These are phyloP conservation scores for Simplicillium sp. DNA, from an alignment of 2,329 filamentous ascomycete genomes.

Conservation along the genomic window DNA sequence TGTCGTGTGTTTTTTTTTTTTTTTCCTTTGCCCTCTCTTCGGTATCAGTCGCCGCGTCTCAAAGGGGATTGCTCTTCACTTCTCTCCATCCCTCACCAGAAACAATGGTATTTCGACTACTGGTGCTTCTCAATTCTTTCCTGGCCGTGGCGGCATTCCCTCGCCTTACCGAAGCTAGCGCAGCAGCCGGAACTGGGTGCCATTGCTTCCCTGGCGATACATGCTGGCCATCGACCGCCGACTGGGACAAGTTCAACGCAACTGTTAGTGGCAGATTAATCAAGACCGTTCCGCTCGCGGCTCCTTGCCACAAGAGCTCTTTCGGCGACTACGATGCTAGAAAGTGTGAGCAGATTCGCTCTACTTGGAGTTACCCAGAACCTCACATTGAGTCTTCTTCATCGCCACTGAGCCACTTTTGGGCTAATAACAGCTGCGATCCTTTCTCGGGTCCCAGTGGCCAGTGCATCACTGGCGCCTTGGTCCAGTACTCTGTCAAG, in stretches of 20 bases:
- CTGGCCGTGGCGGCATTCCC: too few relatives aligned
- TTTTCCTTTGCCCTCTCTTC: too few relatives aligned
- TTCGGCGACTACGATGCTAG: constrained; percentile 31
- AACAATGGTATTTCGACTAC: too few relatives aligned
- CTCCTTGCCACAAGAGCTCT: constrained; percentile 33
- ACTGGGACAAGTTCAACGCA: constrained; percentile 40
- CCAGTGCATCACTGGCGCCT: constrained; percentile 30
- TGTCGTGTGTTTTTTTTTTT: too few relatives aligned
- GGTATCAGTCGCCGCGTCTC: too few relatives aligned
- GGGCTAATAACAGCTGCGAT: constrained; percentile 9
- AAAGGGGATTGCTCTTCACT: too few relatives aligned
- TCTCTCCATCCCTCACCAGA: too few relatives aligned
- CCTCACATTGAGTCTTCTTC: not conserved
- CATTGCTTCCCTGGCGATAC: constrained; percentile 39
- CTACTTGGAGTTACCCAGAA: constrained; percentile 24
- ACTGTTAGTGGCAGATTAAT: constrained; percentile 41
- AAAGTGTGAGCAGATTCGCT: constrained; percentile 29
- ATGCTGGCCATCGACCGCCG: constrained; percentile 37
- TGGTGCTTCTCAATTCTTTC: too few relatives aligned
- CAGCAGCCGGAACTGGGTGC: constrained; percentile 16
- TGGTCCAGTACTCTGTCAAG: constrained; percentile 25
- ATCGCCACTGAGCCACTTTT: not conserved
- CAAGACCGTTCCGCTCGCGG: constrained; percentile 38
- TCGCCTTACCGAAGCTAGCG: too few relatives aligned
- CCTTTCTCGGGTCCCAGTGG: constrained; percentile 24